phyloP scores from a whole-genome alignment of 768 basidiomycete genomes.

The Pleurotus giganteus region DNA sequence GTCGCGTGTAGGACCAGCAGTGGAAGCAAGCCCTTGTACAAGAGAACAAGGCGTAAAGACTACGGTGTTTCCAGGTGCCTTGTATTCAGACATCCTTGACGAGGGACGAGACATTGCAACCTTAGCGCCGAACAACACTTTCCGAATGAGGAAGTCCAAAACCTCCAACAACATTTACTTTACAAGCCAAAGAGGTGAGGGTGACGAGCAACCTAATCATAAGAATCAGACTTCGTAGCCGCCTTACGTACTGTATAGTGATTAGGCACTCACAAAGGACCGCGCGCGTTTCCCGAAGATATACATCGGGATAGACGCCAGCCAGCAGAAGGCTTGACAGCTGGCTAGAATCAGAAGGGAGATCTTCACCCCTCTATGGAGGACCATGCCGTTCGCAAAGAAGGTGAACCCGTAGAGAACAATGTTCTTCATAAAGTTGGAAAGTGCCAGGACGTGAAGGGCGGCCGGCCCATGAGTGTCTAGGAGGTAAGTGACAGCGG shows the following conservation, averaged over 20 bases:
- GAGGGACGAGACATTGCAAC: no score
- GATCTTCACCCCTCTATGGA: constrained; percentile 32
- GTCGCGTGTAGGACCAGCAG: no score
- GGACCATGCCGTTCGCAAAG: constrained; percentile 42
- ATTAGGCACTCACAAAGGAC: constrained; percentile 34
- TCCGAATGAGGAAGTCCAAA: neutral
- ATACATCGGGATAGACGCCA: constrained; percentile 42
- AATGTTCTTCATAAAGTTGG: constrained; percentile 44
- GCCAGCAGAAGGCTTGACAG: constrained; percentile 39
- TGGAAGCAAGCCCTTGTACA: no score
- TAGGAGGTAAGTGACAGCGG: constrained; percentile 42
- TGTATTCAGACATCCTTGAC: no score
- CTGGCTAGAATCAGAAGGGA: constrained; percentile 38
- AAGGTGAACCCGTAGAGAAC: constrained; percentile 44
- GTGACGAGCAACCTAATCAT: neutral
- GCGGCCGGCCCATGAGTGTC: constrained; percentile 42
- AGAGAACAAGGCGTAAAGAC: no score
- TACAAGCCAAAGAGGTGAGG: neutral
- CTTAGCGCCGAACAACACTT: neutral
- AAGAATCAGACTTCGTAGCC: neutral
- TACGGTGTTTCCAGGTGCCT: no score
- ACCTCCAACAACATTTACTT: neutral
- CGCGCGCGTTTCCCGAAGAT: constrained; percentile 41
- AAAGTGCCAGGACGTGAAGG: constrained; percentile 38
- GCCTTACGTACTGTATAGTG: neutral